Base-by-base conservation (phyloP, 1,139 yeast genomes). In the Pneumocystis jirovecii region DNA sequence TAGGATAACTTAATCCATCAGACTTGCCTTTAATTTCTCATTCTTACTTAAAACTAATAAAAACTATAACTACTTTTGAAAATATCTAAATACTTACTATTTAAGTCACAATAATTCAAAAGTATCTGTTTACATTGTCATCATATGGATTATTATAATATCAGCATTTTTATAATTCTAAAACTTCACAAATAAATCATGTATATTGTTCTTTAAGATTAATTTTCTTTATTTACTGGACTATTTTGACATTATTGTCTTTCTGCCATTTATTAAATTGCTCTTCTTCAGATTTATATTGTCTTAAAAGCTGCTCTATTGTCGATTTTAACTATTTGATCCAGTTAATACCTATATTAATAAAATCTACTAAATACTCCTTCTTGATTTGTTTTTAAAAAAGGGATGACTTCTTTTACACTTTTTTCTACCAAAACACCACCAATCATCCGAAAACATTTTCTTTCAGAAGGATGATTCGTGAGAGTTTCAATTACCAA, bases 371-470 rank as follows among this genome's bases (percentile, higher is more conserved):
- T 2, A 7, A 66, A 66, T 61, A 78, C 73, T 12, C 79, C 81
- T 68, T 77, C 74, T 70, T 79, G 75, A 70, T 90, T 95, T 34
- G 81, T 79, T 67, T 82, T 80, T 66, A 95, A 78, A 15, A 87
- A 81, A 62, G 87, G 87, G 21, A 82, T 76, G 7, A 91, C 95
- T 63, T 89, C 90, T 45, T 81, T 85, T 2, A 90, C 93, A 6
- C 84, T 81, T 70, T 88, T 86, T 73, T 91, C 95, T 35, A 91
- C 88, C 63, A 95, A 79, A 0, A 93, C 96, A 3, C 96, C 96
- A 19, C 97, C 97, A 60, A 93, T 82, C 96, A 93, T 89, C 73
- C 96, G 84, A 77, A 85, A 91, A 72, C 97, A 90, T 72, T 85
- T 86, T 68, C 98, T 82, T 61, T 80, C 83, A 2, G 71, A 69